Conservation (phyloP, 73 alveolate species). For the Stentor coeruleus region DNA sequence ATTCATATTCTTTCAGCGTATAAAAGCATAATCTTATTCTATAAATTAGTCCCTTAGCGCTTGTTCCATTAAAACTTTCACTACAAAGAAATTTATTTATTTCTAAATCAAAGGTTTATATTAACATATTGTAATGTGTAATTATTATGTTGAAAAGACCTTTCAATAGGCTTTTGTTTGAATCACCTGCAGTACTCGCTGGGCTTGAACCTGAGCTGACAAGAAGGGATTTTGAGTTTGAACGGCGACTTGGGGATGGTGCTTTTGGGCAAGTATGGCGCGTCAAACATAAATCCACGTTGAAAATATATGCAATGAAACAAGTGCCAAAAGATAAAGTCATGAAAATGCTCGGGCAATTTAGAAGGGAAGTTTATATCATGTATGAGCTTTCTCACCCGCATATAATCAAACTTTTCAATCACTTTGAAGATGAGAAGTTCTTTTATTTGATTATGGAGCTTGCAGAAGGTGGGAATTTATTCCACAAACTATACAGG, state of each 20-base stretch:
- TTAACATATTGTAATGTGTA: no score
- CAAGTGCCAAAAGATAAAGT: slow-evolving; percentile 78
- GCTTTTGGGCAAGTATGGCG: slow-evolving; percentile 84
- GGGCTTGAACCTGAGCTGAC: slow-evolving; percentile 85
- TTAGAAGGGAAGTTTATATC: slow-evolving; percentile 88
- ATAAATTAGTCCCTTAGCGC: no score
- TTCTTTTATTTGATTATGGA: slow-evolving; percentile 82
- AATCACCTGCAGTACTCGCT: slow-evolving; percentile 74
- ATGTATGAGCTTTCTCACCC: slow-evolving; percentile 87
- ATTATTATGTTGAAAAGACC: slow-evolving; percentile 55
- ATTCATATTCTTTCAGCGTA: no score
- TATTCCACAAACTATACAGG: slow-evolving; percentile 41
- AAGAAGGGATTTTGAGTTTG: slow-evolving; percentile 77
- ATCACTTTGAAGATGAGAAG: slow-evolving; percentile 94
- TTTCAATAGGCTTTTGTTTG: slow-evolving; percentile 62
- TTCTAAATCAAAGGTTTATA: no score
- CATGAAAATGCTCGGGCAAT: slow-evolving; percentile 74
- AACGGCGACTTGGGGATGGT: slow-evolving; percentile 59
- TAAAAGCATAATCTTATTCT: no score
- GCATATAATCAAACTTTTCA: slow-evolving; percentile 83
- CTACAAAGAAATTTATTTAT: no score
- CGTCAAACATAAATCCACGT: slow-evolving; percentile 58
- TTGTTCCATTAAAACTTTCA: no score
- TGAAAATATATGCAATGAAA: slow-evolving; percentile 70
- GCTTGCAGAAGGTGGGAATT: slow-evolving; percentile 56